Conservation (phyloP, 2,329 filamentous ascomycete species). For the Paradendryphiella salina region DNA sequence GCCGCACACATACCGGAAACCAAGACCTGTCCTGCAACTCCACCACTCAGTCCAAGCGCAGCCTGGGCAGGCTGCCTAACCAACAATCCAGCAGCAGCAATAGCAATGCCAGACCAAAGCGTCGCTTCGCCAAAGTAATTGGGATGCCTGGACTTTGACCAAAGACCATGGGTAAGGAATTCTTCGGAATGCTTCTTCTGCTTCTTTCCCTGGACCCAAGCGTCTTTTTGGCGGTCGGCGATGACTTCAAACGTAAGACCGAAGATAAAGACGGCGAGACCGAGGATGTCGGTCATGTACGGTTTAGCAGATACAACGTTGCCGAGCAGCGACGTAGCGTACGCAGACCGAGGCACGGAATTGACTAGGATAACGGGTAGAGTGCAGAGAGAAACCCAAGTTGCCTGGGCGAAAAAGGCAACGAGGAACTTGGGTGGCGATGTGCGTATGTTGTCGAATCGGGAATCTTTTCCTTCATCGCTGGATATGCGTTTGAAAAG, state of each 20-base stretch:
- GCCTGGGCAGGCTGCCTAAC: conserved; percentile 58
- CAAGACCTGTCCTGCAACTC: conserved; percentile 48
- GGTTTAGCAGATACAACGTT: conserved; percentile 46
- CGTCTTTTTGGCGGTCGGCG: conserved; percentile 66
- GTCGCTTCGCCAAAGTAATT: conserved; percentile 75
- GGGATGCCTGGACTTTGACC: conserved; percentile 64
- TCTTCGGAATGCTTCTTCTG: conserved; percentile 68
- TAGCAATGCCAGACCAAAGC: conserved; percentile 69
- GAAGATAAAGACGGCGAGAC: conserved; percentile 60
- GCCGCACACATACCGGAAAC: conserved; percentile 58
- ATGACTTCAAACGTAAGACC: conserved; percentile 64
- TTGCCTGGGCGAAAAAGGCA: conserved; percentile 64
- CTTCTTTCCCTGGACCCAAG: conserved; percentile 64
- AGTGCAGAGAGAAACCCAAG: conserved; percentile 69
- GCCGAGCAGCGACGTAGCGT: conserved; percentile 53
- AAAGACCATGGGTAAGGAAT: conserved; percentile 66
- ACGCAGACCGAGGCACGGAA: conserved; percentile 58
- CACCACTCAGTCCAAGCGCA: conserved; percentile 59
- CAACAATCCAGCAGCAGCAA: conserved; percentile 61
- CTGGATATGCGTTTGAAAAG: conserved; percentile 64
- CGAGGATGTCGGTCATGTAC: conserved; percentile 59
- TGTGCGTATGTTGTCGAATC: conserved; percentile 59
- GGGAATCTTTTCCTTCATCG: conserved; percentile 61
- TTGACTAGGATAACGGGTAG: conserved; percentile 68
- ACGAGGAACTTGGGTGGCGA: conserved; percentile 58